These are phyloP conservation scores for Isochrysis galbana DNA, from an alignment of 78 protist genomes.

Conservation along the genomic window DNA sequence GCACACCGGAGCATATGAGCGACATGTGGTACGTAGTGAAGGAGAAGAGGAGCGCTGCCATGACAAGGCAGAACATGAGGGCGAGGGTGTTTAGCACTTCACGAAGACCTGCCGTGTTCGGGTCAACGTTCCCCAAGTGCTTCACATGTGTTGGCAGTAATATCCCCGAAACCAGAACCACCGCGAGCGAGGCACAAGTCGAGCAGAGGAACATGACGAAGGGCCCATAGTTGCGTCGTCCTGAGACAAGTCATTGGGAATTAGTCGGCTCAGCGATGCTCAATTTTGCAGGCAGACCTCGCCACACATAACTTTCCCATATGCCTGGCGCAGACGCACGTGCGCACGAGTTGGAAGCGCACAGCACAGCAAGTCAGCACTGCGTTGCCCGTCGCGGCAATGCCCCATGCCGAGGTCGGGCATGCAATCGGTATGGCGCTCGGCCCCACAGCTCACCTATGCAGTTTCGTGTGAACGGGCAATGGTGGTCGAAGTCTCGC, in stretches of 20 bases:
- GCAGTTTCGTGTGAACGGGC: constrained; percentile 35
- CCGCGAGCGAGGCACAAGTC: background rate
- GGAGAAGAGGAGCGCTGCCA: background rate
- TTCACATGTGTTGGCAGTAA: background rate
- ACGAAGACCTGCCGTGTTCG: background rate
- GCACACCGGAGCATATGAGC: background rate
- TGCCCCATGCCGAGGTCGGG: too few species aligned
- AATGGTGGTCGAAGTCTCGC: constrained; percentile 45
- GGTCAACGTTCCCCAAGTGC: background rate
- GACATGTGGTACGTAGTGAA: background rate
- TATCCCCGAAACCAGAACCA: background rate
- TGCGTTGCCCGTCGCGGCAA: too few species aligned
- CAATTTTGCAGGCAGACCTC: background rate
- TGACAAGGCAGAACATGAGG: background rate
- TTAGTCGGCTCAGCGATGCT: background rate
- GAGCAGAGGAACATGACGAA: background rate
- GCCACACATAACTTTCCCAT: too few species aligned
- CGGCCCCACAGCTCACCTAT: background rate
- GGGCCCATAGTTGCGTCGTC: background rate
- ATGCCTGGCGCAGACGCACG: too few species aligned
- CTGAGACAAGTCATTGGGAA: background rate
- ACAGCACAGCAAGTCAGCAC: too few species aligned
- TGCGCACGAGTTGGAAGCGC: too few species aligned
- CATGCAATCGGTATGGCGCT: background rate
- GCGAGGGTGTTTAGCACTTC: background rate